Base-by-base conservation (phyloP, 768 basidiomycete species). In the Naganishia onofrii region DNA sequence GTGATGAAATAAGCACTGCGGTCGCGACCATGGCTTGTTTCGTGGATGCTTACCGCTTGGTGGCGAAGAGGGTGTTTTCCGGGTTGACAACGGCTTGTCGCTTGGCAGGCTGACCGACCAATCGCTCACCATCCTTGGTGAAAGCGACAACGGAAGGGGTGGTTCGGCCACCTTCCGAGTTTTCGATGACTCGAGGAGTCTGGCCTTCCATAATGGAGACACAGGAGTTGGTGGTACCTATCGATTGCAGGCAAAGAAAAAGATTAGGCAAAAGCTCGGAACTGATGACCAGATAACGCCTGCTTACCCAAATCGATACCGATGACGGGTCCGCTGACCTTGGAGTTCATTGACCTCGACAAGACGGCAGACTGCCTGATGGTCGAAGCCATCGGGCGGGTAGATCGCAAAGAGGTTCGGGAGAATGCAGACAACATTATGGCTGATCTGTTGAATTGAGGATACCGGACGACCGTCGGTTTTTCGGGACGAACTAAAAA, bases 91-190 rank as follows among this genome's bases (percentile, higher is more conserved):
- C 92, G 1, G 93, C 93, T 82, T 98, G 95, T 58, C 94, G 91
- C 83, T 97, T 94, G 13, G 95, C 96, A 28, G 95, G 94, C 52
- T 96, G 87, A 82, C 95, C 95, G 70, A 96, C 89, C 36, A 97
- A 86, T 70, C 95, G 92, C 81, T 99, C 96, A 68, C 92, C 93
- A 76, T 97, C 93, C 82, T 97, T 96, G 67, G 96, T 93, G 86
- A 99, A 99, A 46, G 95, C 95, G 74, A 98, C 92, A 68, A 97
- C 93, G 46, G 96, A 99, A 2, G 96, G 96, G 19, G 96, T 99
- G 72, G 96, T 98, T 75, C 96, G 88, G 69, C 90, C 91, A 84
- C 96, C 95, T 84, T 98, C 95, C 6, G 94, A 84, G 84, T 98
- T 98, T 84, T 97, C 96, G 75, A 99, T 90, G 73, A 98, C 95